phyloP scores from a whole-genome alignment of 805 yeast genomes.

The Cyberlindnera euphorbiiphila region DNA sequence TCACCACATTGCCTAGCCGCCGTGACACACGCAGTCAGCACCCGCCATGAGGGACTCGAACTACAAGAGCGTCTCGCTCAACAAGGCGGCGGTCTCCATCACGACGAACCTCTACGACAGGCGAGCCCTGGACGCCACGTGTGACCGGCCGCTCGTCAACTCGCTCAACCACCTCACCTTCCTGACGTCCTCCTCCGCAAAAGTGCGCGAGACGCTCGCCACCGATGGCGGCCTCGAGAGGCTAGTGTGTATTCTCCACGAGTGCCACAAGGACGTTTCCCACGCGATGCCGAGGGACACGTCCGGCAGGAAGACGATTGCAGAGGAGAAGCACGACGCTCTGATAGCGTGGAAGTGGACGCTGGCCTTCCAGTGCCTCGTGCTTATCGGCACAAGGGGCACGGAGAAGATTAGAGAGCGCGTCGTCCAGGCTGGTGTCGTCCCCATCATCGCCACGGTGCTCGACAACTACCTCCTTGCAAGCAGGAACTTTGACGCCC shows the following conservation, averaged over 20 bases:
- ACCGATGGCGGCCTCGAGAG: slow-evolving; percentile 91
- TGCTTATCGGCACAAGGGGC: slow-evolving; percentile 89
- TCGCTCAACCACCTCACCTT: slow-evolving; percentile 87
- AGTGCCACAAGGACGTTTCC: slow-evolving; percentile 41
- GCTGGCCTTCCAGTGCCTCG: slow-evolving; percentile 86
- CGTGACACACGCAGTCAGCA: background rate
- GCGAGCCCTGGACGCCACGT: slow-evolving; percentile 86
- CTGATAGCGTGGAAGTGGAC: slow-evolving; percentile 98
- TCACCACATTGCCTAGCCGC: background rate
- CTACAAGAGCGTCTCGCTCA: slow-evolving; percentile 70
- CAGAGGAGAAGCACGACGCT: slow-evolving; percentile 36
- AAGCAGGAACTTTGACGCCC: slow-evolving; percentile 33
- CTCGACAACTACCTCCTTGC: slow-evolving; percentile 72
- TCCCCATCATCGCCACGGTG: slow-evolving; percentile 88
- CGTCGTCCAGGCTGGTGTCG: slow-evolving; percentile 86
- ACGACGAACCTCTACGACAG: slow-evolving; percentile 88
- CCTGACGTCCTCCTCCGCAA: slow-evolving; percentile 77
- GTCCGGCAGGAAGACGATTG: slow-evolving; percentile 22
- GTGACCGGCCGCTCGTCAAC: slow-evolving; percentile 86
- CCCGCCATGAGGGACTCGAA: slow-evolving; percentile 80
- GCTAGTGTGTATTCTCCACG: slow-evolving; percentile 78
- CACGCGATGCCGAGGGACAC: slow-evolving; percentile 3
- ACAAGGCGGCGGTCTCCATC: slow-evolving; percentile 89
- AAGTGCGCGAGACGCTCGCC: slow-evolving; percentile 86
- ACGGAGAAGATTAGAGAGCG: slow-evolving; percentile 79